Evolutionary conservation across 768 basidiomycete genomes (phyloP).

Genomic region (Termitomyces titanicus): DNA sequence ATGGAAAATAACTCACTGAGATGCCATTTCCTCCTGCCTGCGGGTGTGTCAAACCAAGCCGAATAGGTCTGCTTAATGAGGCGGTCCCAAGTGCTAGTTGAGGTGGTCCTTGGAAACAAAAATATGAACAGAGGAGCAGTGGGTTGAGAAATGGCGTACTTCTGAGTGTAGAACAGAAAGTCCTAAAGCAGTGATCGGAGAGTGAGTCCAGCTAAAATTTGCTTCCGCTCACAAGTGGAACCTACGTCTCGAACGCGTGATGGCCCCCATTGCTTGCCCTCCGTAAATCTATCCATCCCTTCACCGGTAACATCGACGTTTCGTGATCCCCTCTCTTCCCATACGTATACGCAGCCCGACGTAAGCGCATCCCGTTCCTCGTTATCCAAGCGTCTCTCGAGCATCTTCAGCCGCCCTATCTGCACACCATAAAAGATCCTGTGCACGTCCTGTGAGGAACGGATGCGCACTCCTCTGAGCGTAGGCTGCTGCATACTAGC

Average conservation of each 20-base stretch:
- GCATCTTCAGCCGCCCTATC: slow-evolving; percentile 60
- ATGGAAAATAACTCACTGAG: slow-evolving; percentile 51
- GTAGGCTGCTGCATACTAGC: slow-evolving; percentile 61
- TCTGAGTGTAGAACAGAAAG: slow-evolving; percentile 84
- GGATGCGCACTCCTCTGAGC: slow-evolving; percentile 67
- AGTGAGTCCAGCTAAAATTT: slow-evolving; percentile 9
- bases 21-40: slow-evolving; percentile 77
- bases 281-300: slow-evolving; percentile 83
- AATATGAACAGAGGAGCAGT: neutral
- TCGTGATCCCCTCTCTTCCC: slow-evolving; percentile 71
- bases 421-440: slow-evolving; percentile 76
- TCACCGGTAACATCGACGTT: slow-evolving; percentile 73
- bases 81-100: slow-evolving; percentile 54
- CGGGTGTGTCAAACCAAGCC: slow-evolving; percentile 65
- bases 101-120: slow-evolving; percentile 11
- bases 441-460: slow-evolving; percentile 75
- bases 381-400: slow-evolving; percentile 73
- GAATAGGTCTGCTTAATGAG: slow-evolving; percentile 85
- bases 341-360: slow-evolving; percentile 55
- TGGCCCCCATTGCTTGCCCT: slow-evolving; percentile 80
- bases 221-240: slow-evolving; percentile 12
- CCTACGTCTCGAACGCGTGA: slow-evolving; percentile 80
- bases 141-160: slow-evolving; percentile 45
- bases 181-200: slow-evolving; percentile 43
- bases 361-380: slow-evolving; percentile 63